These are phyloP conservation scores for Beauveria sp. DNA, from an alignment of 2,329 filamentous ascomycete genomes.

Conservation along the genomic window DNA sequence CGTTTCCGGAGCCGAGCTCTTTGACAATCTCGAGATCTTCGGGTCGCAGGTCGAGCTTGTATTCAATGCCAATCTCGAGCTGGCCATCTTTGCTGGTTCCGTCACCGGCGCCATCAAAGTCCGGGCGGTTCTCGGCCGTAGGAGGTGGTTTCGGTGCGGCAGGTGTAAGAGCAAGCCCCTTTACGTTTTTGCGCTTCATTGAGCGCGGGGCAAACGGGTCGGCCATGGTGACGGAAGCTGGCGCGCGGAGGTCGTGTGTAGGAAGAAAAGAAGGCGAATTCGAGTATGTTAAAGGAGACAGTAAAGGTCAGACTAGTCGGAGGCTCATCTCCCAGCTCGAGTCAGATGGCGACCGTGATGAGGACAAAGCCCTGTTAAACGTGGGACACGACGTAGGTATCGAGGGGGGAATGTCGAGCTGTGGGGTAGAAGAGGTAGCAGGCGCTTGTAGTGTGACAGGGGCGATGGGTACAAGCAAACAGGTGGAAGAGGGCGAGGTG, in stretches of 20 bases:
- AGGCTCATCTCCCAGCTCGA: slow-evolving; percentile 2
- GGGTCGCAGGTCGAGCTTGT: slow-evolving; percentile 83
- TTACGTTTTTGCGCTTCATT: slow-evolving; percentile 99
- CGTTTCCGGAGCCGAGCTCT: slow-evolving; percentile 92
- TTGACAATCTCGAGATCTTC: slow-evolving; percentile 91
- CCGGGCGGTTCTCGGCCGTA: slow-evolving; percentile 62
- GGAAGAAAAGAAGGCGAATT: not conserved
- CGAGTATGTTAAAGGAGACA: slow-evolving; percentile 1
- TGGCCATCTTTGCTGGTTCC: slow-evolving; percentile 49
- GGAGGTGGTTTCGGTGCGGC: slow-evolving; percentile 64
- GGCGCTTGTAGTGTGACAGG: slow-evolving; percentile 5
- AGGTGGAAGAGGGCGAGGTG: not conserved
- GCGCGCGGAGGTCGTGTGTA: not conserved
- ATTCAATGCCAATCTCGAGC: slow-evolving; percentile 94
- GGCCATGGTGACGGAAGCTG: slow-evolving; percentile 41
- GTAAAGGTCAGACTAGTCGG: not conserved
- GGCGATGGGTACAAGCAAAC: not conserved
- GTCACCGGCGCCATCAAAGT: slow-evolving; percentile 54
- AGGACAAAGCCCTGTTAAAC: not conserved
- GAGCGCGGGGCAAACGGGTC: slow-evolving; percentile 62
- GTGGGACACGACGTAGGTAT: slow-evolving; percentile 9
- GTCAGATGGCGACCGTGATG: slow-evolving; percentile 6
- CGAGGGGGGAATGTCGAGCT: slow-evolving; percentile 3
- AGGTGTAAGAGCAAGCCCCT: slow-evolving; percentile 82
- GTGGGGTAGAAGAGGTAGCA: slow-evolving; percentile 8